Conservation (phyloP, 108 stramenopile species). For the Cyclotella baltica region DNA sequence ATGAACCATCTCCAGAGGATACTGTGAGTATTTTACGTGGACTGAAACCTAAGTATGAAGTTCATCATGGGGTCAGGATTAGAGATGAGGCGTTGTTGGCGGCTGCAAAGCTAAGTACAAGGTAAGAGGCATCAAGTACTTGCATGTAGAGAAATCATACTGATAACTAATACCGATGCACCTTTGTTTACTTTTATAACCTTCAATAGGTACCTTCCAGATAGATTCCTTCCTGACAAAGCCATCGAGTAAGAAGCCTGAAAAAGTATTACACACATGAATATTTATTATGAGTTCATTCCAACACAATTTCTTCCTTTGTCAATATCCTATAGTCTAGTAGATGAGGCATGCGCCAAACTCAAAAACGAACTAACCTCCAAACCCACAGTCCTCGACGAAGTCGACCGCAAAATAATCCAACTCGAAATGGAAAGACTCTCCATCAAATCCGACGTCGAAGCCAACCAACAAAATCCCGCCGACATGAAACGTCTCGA, state of each 20-base stretch:
- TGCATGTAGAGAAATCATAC: background rate
- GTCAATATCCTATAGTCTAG: slow-evolving; percentile 88
- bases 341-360: slow-evolving; percentile 98
- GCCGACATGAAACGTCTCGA: slow-evolving; percentile 66
- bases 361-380: slow-evolving; percentile 89
- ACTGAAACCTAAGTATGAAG: slow-evolving; percentile 95
- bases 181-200: background rate
- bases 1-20: slow-evolving; percentile 96
- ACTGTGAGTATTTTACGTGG: slow-evolving; percentile 98
- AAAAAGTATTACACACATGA: background rate
- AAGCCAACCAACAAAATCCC: slow-evolving; percentile 51
- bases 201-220: slow-evolving; percentile 86
- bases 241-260: slow-evolving; percentile 7
- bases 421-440: slow-evolving; percentile 96
- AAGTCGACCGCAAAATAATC: slow-evolving; percentile 94
- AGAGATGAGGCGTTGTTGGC: slow-evolving; percentile 96
- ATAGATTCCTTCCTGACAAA: slow-evolving; percentile 87
- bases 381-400: slow-evolving; percentile 86
- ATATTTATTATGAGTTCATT: background rate
- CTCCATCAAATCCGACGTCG: slow-evolving; percentile 83
- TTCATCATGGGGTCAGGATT: slow-evolving; percentile 97
- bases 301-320: slow-evolving; percentile 58
- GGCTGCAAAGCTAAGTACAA: slow-evolving; percentile 94
- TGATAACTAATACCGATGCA: background rate
- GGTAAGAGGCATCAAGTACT: slow-evolving; percentile 33